Percentiles rank a stretch among this genome's conserved stretches.
phyloP scores from a whole-genome alignment of 73 alveolate genomes.

The Symbiodinium natans region DNA sequence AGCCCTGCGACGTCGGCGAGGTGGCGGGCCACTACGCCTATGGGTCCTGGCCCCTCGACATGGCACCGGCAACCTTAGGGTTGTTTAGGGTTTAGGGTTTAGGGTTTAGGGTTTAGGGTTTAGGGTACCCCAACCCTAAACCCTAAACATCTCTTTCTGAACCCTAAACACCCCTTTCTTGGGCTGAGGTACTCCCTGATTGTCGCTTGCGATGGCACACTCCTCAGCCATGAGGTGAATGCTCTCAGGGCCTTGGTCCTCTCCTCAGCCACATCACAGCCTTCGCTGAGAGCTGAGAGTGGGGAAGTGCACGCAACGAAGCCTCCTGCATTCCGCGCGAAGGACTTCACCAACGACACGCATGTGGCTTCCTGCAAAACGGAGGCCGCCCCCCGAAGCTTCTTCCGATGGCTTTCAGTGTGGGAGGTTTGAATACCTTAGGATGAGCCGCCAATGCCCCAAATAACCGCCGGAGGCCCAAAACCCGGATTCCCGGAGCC shows the following conservation, averaged over 20 bases:
- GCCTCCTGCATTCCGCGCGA: not conserved
- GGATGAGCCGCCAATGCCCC: no score
- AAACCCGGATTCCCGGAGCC: not conserved
- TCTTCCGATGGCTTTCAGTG: not conserved
- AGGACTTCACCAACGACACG: not conserved
- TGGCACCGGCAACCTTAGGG: no score
- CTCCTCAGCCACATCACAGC: not conserved
- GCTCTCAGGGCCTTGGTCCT: constrained; percentile 44
- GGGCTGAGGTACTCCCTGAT: constrained; percentile 28
- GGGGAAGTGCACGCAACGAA: no score
- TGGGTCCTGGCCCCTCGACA: constrained; percentile 43
- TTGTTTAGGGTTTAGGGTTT: no score
- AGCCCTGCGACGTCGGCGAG: constrained; percentile 88
- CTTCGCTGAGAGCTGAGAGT: no score
- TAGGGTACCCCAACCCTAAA: no score
- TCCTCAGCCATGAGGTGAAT: constrained; percentile 82
- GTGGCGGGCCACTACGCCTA: constrained; percentile 91
- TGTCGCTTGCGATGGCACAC: constrained; percentile 80
- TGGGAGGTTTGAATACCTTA: no score
- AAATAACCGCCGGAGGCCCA: no score
- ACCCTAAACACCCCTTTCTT: no score
- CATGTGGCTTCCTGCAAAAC: constrained; percentile 3
- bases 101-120: no score
- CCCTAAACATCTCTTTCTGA: no score
- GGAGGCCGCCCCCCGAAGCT: not conserved